A percentile compares a stretch with the other conserved stretches of the same genome.
Conservation (phyloP, 176 grass and related monocot species). For the Metroxylon sagu region DNA sequence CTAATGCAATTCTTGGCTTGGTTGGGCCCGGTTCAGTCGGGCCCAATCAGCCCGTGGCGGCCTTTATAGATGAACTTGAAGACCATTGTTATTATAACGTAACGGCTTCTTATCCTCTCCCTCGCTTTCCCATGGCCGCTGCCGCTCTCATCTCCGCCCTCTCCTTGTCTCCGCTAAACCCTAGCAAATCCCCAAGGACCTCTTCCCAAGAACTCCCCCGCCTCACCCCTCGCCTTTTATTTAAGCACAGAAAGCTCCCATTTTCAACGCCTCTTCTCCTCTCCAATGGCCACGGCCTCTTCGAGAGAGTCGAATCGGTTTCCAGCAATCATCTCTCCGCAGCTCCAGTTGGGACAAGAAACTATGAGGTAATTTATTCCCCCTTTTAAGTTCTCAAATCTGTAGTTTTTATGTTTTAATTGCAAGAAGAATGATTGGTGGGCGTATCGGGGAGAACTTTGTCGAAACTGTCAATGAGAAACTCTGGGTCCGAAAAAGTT, state of each 20-base stretch:
- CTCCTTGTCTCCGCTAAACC: conserved; percentile 3
- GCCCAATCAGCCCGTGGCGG: too few species aligned
- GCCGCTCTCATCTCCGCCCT: conserved; percentile 4
- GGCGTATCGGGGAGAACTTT: too few species aligned
- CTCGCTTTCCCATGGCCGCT: conserved; percentile 18
- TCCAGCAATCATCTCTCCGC: conserved; percentile 15
- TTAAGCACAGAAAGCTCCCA: conserved; percentile 1
- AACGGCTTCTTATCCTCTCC: too few species aligned
- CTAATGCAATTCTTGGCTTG: too few species aligned
- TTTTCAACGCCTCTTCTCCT: conserved; percentile 6
- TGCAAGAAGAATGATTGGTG: too few species aligned
- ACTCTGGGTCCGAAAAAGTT: too few species aligned
- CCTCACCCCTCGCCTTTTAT: not conserved
- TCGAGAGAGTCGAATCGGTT: conserved; percentile 12
- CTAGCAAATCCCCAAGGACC: not conserved
- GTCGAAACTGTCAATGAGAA: too few species aligned
- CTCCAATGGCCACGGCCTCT: not conserved
- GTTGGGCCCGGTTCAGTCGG: too few species aligned
- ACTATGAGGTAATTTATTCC: conserved; percentile 25
- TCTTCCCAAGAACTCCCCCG: not conserved
- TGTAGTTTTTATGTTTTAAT: too few species aligned
- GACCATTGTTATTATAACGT: too few species aligned
- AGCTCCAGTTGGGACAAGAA: conserved; percentile 16
- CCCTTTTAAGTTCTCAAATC: too few species aligned
- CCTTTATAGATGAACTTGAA: too few species aligned